Evolutionary conservation across 1,284 basidiomycete species (phyloP).

Genomic region (Pisolithus thermaeus): DNA sequence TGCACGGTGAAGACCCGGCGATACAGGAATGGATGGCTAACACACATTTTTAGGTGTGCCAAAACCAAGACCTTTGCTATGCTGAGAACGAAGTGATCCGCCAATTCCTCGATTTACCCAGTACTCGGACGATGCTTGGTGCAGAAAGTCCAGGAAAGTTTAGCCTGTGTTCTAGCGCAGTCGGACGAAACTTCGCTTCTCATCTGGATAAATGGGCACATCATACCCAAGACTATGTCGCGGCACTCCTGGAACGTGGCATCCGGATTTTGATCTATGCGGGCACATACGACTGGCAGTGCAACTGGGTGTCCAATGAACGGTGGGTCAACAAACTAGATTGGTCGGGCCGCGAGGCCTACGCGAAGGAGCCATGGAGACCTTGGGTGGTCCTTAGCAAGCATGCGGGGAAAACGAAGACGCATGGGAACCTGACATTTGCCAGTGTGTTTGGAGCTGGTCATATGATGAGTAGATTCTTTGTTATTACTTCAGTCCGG

Average conservation of each 20-base stretch:
- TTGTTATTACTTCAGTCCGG: constrained; percentile 3
- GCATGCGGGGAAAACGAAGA: constrained; percentile 61
- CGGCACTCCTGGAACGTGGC: constrained; percentile 67
- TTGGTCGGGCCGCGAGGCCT: constrained; percentile 58
- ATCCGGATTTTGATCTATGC: constrained; percentile 70
- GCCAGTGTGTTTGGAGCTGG: constrained; percentile 59
- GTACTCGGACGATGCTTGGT: constrained; percentile 52
- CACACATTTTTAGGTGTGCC: constrained; percentile 36
- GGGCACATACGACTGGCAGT: constrained; percentile 77
- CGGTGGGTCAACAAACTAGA: constrained; percentile 71
- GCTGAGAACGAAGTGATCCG: constrained; percentile 45
- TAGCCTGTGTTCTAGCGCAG: constrained; percentile 49
- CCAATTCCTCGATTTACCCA: constrained; percentile 51
- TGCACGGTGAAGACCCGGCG: neutral
- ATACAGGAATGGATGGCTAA: neutral
- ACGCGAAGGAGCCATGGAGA: constrained; percentile 44
- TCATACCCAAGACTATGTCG: constrained; percentile 62
- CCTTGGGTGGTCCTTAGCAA: constrained; percentile 54
- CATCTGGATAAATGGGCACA: constrained; percentile 57
- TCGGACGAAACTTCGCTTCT: constrained; percentile 40
- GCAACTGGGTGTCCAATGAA: constrained; percentile 74
- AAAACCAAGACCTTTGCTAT: constrained; percentile 51
- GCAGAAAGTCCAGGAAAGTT: constrained; percentile 52
- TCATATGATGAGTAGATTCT: constrained; percentile 60
- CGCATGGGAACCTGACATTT: constrained; percentile 56